These are phyloP conservation scores for Pisolithus tinctorius DNA, from an alignment of 768 basidiomycete species.

Conservation along the genomic window DNA sequence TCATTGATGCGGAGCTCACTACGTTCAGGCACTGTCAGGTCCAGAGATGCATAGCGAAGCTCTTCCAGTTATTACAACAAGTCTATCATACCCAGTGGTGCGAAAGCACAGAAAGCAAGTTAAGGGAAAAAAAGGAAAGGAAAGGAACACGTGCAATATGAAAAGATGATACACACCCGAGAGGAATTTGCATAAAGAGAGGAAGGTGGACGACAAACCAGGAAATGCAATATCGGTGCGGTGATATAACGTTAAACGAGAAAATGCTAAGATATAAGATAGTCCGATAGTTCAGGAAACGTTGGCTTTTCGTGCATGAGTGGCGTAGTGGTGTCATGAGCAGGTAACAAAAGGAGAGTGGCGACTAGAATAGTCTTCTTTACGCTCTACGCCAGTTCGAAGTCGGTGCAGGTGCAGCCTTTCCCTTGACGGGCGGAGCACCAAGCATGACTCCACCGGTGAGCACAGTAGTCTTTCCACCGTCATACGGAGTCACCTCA, in stretches of 20 bases:
- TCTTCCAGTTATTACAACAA: constrained; percentile 22
- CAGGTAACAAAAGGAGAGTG: constrained; percentile 20
- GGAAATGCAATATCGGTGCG: constrained; percentile 21
- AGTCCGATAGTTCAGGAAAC: constrained; percentile 25
- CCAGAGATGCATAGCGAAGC: background rate
- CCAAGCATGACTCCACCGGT: constrained; percentile 88
- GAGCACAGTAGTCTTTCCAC: constrained; percentile 82
- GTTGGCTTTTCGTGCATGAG: constrained; percentile 18
- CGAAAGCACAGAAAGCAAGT: constrained; percentile 16
- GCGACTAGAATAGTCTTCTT: constrained; percentile 14
- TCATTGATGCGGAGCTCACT: no score
- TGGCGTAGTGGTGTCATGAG: constrained; percentile 11
- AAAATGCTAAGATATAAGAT: constrained; percentile 24
- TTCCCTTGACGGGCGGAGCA: constrained; percentile 31
- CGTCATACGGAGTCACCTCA: constrained; percentile 80
- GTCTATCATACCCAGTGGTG: constrained; percentile 17
- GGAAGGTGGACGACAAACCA: constrained; percentile 8
- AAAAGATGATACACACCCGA: constrained; percentile 24
- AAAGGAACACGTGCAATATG: constrained; percentile 6
- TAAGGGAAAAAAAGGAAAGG: constrained; percentile 3
- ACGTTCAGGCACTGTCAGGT: background rate
- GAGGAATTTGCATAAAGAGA: constrained; percentile 13
- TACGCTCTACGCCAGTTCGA: constrained; percentile 57
- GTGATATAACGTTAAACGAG: constrained; percentile 26
- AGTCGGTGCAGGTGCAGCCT: constrained; percentile 18